Conservation (phyloP, 768 basidiomycete genomes). For the Boletus rubropictus region DNA sequence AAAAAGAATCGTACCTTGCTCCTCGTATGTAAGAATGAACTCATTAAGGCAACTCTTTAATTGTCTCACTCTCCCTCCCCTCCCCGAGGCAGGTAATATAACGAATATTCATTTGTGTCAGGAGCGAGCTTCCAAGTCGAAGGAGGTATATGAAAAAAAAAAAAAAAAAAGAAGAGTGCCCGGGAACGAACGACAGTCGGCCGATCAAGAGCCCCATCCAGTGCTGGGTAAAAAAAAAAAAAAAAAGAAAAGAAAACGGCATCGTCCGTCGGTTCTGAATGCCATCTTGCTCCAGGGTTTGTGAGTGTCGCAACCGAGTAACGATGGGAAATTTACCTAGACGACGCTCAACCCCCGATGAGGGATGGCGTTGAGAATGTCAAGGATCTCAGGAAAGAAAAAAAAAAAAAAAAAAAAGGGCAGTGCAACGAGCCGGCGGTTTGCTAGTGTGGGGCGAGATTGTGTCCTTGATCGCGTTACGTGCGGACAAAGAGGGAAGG, state of each 20-base stretch:
- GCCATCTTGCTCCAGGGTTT: not conserved
- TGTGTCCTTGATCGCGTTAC: conserved; percentile 6
- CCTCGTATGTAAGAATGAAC: conserved; percentile 12
- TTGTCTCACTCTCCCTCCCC: not conserved
- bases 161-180: not conserved
- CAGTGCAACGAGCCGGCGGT: conserved; percentile 4
- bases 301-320: not conserved
- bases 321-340: not conserved
- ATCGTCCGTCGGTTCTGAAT: not conserved
- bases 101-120: not conserved
- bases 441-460: not conserved
- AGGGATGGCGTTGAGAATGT: not conserved
- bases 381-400: too few species aligned
- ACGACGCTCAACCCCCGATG: not conserved
- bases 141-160: not conserved
- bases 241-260: too few species aligned
- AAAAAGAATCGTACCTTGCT: conserved; percentile 1
- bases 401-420: not conserved
- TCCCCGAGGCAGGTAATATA: not conserved
- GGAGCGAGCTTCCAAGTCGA: too few species aligned
- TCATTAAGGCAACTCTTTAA: not conserved
- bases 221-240: too few species aligned
- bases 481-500: not conserved
- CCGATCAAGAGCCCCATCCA: too few species aligned
- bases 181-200: too few species aligned